Percentiles rank a stretch among this genome's conserved stretches.
These are phyloP conservation scores for Lentinus polychrous DNA, from an alignment of 1,284 basidiomycete genomes.

Conservation along the genomic window DNA sequence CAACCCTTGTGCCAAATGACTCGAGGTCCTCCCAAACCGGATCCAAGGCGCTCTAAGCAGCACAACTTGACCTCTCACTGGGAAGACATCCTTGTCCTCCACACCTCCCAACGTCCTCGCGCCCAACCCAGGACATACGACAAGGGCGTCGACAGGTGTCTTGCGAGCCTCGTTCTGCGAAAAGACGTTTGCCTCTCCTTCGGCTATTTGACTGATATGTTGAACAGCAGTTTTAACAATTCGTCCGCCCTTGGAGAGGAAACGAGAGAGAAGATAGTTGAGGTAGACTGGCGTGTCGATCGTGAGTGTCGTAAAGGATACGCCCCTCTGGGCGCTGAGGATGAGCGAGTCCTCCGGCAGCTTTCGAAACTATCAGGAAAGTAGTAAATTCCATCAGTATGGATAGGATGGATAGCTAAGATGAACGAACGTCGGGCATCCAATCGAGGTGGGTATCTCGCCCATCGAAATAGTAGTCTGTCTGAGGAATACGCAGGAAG, in stretches of 20 bases:
- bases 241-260: constrained; percentile 53
- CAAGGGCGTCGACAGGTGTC: constrained; percentile 37
- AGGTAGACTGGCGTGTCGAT: constrained; percentile 67
- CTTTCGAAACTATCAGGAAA: constrained; percentile 37
- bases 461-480: constrained; percentile 48
- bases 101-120: constrained; percentile 40
- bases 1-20: constrained; percentile 35
- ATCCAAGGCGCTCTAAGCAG: constrained; percentile 47
- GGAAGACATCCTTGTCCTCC: constrained; percentile 40
- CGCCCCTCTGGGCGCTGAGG: constrained; percentile 37
- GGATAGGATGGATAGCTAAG: not conserved
- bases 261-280: constrained; percentile 57
- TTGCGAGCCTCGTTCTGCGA: constrained; percentile 16
- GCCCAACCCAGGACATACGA: constrained; percentile 62
- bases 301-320: constrained; percentile 57
- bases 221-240: constrained; percentile 51
- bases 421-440: constrained; percentile 53
- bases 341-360: constrained; percentile 39
- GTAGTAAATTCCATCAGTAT: too few species aligned
- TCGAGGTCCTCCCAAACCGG: constrained; percentile 50
- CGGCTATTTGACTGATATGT: constrained; percentile 60
- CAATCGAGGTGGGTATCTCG: constrained; percentile 39
- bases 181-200: constrained; percentile 45
- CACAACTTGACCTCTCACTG: constrained; percentile 47
- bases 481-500: constrained; percentile 55